These are phyloP conservation scores for Diaporthe helianthi DNA, from an alignment of 2,329 filamentous ascomycete genomes.

Conservation along the genomic window DNA sequence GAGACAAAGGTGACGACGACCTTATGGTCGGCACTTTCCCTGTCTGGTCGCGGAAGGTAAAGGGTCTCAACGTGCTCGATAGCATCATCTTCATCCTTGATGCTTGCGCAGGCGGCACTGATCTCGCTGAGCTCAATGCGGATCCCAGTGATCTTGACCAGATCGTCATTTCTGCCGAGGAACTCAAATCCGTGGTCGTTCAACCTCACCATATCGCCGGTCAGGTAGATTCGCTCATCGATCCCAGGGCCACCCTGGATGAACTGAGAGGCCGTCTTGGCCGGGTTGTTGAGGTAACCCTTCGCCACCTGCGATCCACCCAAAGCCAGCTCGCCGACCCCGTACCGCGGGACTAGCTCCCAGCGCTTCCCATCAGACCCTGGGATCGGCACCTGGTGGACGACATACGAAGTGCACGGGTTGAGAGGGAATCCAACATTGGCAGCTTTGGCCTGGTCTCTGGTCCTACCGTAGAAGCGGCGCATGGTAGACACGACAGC, in stretches of 20 bases:
- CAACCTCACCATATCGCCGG: constrained; percentile 37
- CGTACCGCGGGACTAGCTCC: constrained; percentile 24
- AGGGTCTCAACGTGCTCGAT: constrained; percentile 48
- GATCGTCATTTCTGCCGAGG: constrained; percentile 33
- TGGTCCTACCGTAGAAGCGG: constrained; percentile 10
- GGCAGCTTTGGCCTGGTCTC: constrained; percentile 44
- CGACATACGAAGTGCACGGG: constrained; percentile 21
- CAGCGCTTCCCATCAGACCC: constrained; percentile 11
- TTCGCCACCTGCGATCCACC: constrained; percentile 36
- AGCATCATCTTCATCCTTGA: constrained; percentile 42
- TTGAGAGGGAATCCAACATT: constrained; percentile 36
- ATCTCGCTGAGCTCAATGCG: constrained; percentile 40
- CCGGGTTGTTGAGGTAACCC: constrained; percentile 29
- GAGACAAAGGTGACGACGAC: constrained; percentile 47
- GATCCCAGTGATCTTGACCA: constrained; percentile 35
- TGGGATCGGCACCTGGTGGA: constrained; percentile 10
- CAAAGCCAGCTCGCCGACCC: constrained; percentile 29
- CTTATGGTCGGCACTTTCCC: constrained; percentile 39
- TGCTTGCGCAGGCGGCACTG: constrained; percentile 41
- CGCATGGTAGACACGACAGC: constrained; percentile 41
- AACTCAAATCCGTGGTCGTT: constrained; percentile 36
- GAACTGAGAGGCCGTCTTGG: constrained; percentile 32
- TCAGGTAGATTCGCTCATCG: constrained; percentile 35
- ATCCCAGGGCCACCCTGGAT: constrained; percentile 30
- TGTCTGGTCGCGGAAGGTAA: constrained; percentile 42